Evolutionary conservation across 768 basidiomycete genomes (phyloP).

Genomic region (Mycena indigotica): DNA sequence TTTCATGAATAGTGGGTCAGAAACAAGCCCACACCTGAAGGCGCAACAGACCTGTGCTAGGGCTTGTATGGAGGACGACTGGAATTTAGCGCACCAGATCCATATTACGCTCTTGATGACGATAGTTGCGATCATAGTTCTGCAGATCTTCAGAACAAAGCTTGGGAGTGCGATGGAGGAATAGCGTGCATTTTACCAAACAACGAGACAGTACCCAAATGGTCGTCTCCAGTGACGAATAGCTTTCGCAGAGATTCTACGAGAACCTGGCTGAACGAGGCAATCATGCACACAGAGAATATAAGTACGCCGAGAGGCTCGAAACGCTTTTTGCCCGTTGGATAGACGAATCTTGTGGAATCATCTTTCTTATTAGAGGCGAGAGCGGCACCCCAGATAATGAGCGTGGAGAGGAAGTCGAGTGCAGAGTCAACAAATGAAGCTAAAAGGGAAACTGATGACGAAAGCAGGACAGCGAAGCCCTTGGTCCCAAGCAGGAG

Average conservation of each 20-base stretch:
- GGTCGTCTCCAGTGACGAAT: constrained; percentile 10
- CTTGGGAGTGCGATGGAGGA: neutral
- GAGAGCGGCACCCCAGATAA: constrained; percentile 21
- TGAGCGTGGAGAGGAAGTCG: constrained; percentile 22
- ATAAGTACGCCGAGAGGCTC: constrained; percentile 24
- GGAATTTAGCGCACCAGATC: constrained; percentile 21
- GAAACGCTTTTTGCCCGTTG: constrained; percentile 24
- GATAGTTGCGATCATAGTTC: constrained; percentile 22
- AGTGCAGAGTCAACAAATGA: constrained; percentile 24
- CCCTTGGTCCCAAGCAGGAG: constrained; percentile 18
- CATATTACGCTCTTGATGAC: constrained; percentile 18
- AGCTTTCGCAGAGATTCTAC: constrained; percentile 19
- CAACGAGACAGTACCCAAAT: constrained; percentile 18
- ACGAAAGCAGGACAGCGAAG: constrained; percentile 16
- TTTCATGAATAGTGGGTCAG: too few species aligned
- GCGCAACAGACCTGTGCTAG: constrained; percentile 20
- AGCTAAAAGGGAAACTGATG: constrained; percentile 22
- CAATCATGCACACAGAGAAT: constrained; percentile 25
- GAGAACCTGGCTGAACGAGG: constrained; percentile 22
- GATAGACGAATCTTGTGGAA: constrained; percentile 14
- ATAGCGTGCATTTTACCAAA: constrained; percentile 19
- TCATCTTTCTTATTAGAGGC: constrained; percentile 19
- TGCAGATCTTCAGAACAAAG: neutral
- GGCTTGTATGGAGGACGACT: constrained; percentile 19
- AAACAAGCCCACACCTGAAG: too few species aligned